Conservation (phyloP, 2,329 filamentous ascomycete species). For the Cladobotryum protrusum region DNA sequence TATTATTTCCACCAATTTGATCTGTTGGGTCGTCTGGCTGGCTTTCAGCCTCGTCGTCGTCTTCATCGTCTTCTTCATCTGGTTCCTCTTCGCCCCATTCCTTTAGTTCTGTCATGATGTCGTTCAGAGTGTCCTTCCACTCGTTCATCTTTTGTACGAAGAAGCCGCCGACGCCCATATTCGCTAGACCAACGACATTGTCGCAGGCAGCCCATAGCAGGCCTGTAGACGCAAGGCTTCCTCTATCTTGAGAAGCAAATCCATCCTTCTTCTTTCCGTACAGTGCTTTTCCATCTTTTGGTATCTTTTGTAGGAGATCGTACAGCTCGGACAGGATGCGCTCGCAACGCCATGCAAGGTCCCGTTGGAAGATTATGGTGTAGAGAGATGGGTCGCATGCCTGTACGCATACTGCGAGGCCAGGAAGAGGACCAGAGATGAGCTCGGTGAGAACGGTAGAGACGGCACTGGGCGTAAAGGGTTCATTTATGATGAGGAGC, state of each 20-base stretch:
- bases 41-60: slow-evolving; percentile 31
- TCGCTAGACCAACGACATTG: slow-evolving; percentile 56
- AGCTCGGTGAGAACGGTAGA: slow-evolving; percentile 64
- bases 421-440: slow-evolving; percentile 66
- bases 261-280: slow-evolving; percentile 20
- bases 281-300: slow-evolving; percentile 50
- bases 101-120: slow-evolving; percentile 78
- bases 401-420: slow-evolving; percentile 64
- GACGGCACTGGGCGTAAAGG: slow-evolving; percentile 76
- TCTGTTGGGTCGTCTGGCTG: slow-evolving; percentile 17
- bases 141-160: slow-evolving; percentile 66
- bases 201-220: slow-evolving; percentile 83
- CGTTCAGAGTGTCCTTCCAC: slow-evolving; percentile 68
- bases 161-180: slow-evolving; percentile 62
- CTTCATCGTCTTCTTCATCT: slow-evolving; percentile 51
- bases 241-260: slow-evolving; percentile 37
- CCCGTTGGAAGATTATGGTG: slow-evolving; percentile 56
- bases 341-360: slow-evolving; percentile 54
- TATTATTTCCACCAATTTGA: slow-evolving; percentile 23
- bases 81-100: slow-evolving; percentile 76
- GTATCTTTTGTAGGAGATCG: slow-evolving; percentile 54
- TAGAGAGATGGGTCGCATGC: slow-evolving; percentile 56
- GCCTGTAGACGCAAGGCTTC: slow-evolving; percentile 61
- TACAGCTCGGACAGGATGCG: slow-evolving; percentile 58
- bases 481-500: slow-evolving; percentile 77